Conservation (phyloP, 192 early-diverging fungal genomes). For the Mycoemilia scoparia region DNA sequence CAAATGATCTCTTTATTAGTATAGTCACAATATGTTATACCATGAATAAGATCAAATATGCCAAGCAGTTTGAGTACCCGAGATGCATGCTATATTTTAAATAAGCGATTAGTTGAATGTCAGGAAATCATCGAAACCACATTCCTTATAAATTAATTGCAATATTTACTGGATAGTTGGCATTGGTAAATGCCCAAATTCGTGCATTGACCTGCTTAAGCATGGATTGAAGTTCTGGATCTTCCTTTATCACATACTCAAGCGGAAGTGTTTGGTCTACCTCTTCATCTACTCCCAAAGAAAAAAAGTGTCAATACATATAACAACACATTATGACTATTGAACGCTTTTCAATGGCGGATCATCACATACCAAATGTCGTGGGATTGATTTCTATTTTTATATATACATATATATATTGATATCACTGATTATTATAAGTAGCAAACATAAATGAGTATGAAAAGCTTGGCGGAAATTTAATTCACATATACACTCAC, state of each 20-base stretch:
- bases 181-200: slow-evolving; percentile 70
- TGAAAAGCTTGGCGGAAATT: too few relatives aligned
- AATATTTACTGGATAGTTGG: too few relatives aligned
- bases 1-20: slow-evolving; percentile 43
- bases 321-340: slow-evolving; percentile 24
- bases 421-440: neutral
- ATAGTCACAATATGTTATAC: slow-evolving; percentile 61
- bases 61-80: slow-evolving; percentile 43
- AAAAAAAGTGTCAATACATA: too few relatives aligned
- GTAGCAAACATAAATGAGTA: neutral
- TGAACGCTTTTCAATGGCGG: neutral
- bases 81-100: slow-evolving; percentile 39
- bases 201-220: slow-evolving; percentile 30
- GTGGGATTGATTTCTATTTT: too few relatives aligned
- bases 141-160: slow-evolving; percentile 10
- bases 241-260: slow-evolving; percentile 37
- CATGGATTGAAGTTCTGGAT: slow-evolving; percentile 42
- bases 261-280: slow-evolving; percentile 53
- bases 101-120: too few relatives aligned
- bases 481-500: slow-evolving; percentile 45
- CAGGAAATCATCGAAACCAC: neutral
- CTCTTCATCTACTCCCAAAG: too few relatives aligned
- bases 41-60: slow-evolving; percentile 54
- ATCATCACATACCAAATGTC: too few relatives aligned
- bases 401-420: too few relatives aligned